These are phyloP conservation scores for Articulospora tetracladia DNA, from an alignment of 495 filamentous ascomycete genomes.

Conservation along the genomic window DNA sequence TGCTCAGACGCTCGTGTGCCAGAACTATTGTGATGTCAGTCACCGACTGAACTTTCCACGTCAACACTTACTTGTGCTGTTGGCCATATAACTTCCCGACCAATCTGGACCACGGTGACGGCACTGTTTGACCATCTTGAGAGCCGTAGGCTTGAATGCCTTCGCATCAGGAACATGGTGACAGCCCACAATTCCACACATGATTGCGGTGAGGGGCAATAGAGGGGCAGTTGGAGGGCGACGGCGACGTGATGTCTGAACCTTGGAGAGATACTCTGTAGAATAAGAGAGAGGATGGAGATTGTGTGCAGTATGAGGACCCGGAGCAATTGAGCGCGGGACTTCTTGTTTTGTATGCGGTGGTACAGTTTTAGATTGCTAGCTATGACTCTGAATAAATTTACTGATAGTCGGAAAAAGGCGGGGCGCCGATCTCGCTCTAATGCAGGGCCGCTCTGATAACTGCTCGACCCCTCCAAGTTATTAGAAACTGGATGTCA, in stretches of 20 bases:
- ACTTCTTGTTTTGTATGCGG: not conserved
- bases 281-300: not conserved
- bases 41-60: constrained; percentile 12
- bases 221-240: not conserved
- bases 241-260: not conserved
- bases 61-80: constrained; percentile 76
- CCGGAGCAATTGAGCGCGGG: not conserved
- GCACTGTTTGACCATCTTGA: constrained; percentile 92
- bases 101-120: constrained; percentile 98
- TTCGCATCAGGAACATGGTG: constrained; percentile 69
- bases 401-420: constrained; percentile 1
- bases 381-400: constrained; percentile 12
- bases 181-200: constrained; percentile 79
- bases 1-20: constrained; percentile 93
- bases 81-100: constrained; percentile 78
- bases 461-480: not conserved
- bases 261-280: not conserved
- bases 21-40: constrained; percentile 61
- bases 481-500: constrained; percentile 9
- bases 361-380: constrained; percentile 7
- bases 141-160: constrained; percentile 93
- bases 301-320: not conserved
- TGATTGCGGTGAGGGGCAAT: constrained; percentile 30
- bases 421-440: constrained; percentile 9
- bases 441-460: constrained; percentile 4